Evolutionary conservation across 2,329 filamentous ascomycete genomes (phyloP).

Genomic region (Ophiostoma ips): DNA sequence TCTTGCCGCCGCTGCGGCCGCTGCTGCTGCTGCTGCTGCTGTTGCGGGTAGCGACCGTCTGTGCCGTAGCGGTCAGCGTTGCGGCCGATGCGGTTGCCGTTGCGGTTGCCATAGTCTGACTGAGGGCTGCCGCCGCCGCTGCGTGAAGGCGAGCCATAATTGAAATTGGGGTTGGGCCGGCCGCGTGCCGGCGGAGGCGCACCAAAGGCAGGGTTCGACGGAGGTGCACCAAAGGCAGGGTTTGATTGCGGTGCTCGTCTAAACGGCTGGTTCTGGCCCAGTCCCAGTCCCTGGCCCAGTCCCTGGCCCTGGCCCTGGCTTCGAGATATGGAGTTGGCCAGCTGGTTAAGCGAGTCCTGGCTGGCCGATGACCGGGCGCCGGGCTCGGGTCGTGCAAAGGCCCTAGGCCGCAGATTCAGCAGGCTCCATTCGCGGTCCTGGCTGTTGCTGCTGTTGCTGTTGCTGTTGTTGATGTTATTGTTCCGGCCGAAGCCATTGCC

Average conservation of each 20-base stretch:
- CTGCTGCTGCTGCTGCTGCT: not conserved
- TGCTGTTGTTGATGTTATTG: no score
- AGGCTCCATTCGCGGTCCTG: constrained; percentile 3
- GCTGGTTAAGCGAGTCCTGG: not conserved
- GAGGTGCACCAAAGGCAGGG: not conserved
- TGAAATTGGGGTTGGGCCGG: no score
- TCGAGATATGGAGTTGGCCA: not conserved
- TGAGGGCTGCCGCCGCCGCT: not conserved
- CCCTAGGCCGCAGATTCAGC: not conserved
- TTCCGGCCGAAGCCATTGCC: not conserved
- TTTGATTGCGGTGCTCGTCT: not conserved
- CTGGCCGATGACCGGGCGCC: not conserved
- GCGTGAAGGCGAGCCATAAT: no score
- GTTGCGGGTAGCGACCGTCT: not conserved
- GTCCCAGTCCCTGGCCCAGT: no score
- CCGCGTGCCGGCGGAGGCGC: no score
- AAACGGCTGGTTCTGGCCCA: not conserved
- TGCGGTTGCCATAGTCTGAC: not conserved
- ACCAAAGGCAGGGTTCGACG: not conserved
- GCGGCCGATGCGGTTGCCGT: not conserved
- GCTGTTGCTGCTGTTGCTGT: not conserved
- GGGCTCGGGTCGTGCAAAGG: not conserved
- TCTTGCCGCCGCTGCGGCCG: not conserved
- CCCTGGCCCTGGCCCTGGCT: no score
- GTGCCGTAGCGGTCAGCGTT: not conserved